Conservation (phyloP, 805 yeast species). For the Debaryomyces castellii region DNA sequence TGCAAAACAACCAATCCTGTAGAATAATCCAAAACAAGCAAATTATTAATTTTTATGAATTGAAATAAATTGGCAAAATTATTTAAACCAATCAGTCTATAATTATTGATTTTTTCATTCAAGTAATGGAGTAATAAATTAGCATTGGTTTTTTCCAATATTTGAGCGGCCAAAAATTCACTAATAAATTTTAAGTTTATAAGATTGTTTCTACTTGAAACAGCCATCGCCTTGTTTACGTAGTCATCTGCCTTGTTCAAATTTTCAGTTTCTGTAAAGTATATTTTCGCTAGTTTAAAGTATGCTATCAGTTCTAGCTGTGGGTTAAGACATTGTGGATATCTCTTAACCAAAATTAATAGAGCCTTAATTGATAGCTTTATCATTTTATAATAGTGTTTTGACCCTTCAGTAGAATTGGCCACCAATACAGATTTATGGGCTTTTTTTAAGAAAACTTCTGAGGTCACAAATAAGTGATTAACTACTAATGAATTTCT, state of each 20-base stretch:
- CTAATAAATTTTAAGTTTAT: conserved; percentile 22
- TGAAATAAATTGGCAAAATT: conserved; percentile 26
- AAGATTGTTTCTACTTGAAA: conserved; percentile 27
- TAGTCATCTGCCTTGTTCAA: conserved; percentile 40
- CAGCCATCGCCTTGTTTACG: conserved; percentile 27
- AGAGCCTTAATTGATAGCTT: conserved; percentile 38
- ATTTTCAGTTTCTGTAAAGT: conserved; percentile 42
- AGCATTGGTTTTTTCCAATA: conserved; percentile 27
- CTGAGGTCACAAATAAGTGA: conserved; percentile 16
- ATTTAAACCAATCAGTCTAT: conserved; percentile 9
- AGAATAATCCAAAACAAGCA: conserved; percentile 22
- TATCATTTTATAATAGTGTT: conserved; percentile 27
- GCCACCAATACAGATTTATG: conserved; percentile 16
- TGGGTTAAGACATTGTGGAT: conserved; percentile 26
- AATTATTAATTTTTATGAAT: conserved; percentile 28
- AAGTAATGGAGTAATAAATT: conserved; percentile 30
- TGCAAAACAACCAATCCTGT: conserved; percentile 22
- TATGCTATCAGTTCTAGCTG: conserved; percentile 29
- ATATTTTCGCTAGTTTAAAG: conserved; percentile 35
- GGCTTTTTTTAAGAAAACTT: conserved; percentile 22
- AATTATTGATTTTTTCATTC: conserved; percentile 20
- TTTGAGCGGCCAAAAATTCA: conserved; percentile 37
- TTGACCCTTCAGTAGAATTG: conserved; percentile 14
- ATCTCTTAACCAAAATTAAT: conserved; percentile 28
- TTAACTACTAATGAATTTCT: conserved; percentile 9